A percentile compares a stretch with the other conserved stretches of the same genome.
These are phyloP conservation scores for Xeromyces bisporus DNA, from an alignment of 495 filamentous ascomycete species.

Conservation along the genomic window DNA sequence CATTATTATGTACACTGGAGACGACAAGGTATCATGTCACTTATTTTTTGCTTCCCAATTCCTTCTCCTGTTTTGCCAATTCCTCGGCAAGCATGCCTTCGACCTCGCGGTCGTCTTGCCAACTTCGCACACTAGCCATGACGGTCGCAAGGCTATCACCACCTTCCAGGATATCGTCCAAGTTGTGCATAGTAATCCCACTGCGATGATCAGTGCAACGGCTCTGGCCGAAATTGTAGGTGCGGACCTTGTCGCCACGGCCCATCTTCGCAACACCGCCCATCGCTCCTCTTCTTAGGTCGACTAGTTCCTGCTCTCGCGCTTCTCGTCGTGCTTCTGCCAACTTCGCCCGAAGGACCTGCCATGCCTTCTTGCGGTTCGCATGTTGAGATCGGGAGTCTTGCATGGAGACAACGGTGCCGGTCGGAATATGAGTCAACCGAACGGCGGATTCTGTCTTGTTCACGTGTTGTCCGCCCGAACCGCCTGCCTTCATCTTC, in stretches of 20 bases:
- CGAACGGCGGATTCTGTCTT: constrained; percentile 93
- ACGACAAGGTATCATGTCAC: no score
- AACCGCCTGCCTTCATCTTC: constrained; percentile 80
- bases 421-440: constrained; percentile 80
- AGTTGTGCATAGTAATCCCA: constrained; percentile 63
- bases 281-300: constrained; percentile 54
- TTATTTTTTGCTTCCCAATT: not conserved
- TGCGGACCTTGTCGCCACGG: constrained; percentile 82
- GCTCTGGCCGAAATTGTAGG: constrained; percentile 89
- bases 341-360: constrained; percentile 61
- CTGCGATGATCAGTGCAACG: constrained; percentile 87
- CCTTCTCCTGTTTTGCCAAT: constrained; percentile 9
- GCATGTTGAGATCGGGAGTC: constrained; percentile 79
- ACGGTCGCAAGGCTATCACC: constrained; percentile 54
- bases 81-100: constrained; percentile 42
- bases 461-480: constrained; percentile 95
- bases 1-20: no score
- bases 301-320: constrained; percentile 64
- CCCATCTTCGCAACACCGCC: constrained; percentile 66
- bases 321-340: constrained; percentile 68
- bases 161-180: constrained; percentile 64
- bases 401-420: constrained; percentile 74
- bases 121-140: constrained; percentile 64
- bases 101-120: constrained; percentile 66
- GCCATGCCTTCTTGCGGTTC: constrained; percentile 79